Percentiles rank a stretch among this genome's conserved stretches.
phyloP scores from a whole-genome alignment of 1,284 basidiomycete genomes.

The Cystobasidiaceae sp. region DNA sequence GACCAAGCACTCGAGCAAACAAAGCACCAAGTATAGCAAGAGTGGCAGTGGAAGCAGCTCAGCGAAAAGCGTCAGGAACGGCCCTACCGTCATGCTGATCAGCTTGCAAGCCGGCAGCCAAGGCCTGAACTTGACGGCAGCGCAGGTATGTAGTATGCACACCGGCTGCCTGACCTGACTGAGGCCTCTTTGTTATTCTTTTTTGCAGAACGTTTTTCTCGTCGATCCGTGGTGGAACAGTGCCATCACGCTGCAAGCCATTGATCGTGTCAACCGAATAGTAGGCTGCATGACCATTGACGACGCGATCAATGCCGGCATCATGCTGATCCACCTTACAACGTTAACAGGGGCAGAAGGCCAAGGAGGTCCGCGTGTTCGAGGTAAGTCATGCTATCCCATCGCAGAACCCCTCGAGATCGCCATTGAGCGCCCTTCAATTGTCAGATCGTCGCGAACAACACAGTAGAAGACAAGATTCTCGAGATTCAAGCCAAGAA shows the following conservation, averaged over 20 bases:
- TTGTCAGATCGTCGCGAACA: slow-evolving; percentile 43
- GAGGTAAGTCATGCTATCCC: slow-evolving; percentile 41
- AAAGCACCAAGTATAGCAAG: slow-evolving; percentile 18
- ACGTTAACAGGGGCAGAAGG: slow-evolving; percentile 24
- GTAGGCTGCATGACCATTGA: not conserved
- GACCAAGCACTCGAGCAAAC: not conserved
- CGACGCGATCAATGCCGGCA: too few species aligned
- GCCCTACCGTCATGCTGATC: slow-evolving; percentile 41
- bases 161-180: not conserved
- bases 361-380: slow-evolving; percentile 26
- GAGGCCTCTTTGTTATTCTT: not conserved
- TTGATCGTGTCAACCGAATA: slow-evolving; percentile 39
- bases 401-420: slow-evolving; percentile 39
- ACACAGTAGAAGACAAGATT: slow-evolving; percentile 44
- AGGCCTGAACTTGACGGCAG: slow-evolving; percentile 44
- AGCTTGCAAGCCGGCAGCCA: slow-evolving; percentile 42
- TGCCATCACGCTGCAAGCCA: slow-evolving; percentile 44
- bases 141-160: slow-evolving; percentile 21
- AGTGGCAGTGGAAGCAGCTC: slow-evolving; percentile 30
- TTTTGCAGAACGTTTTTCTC: slow-evolving; percentile 40
- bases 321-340: too few species aligned
- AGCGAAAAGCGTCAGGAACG: not conserved
- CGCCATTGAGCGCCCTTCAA: too few species aligned
- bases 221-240: slow-evolving; percentile 45
- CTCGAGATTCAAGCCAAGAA: slow-evolving; percentile 42